Base-by-base conservation (phyloP, 306 rosid species). In the Vicia villosa region DNA sequence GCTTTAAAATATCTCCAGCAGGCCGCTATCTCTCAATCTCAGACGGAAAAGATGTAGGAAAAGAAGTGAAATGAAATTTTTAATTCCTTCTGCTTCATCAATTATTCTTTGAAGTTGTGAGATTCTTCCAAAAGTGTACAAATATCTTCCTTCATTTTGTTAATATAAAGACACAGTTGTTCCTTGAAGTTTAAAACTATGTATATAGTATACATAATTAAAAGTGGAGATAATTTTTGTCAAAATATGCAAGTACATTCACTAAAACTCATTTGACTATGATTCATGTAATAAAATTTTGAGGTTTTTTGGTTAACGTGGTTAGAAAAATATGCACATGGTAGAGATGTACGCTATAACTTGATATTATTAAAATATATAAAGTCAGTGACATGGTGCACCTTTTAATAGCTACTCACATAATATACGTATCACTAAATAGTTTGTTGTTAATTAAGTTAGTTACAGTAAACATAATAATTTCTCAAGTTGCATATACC, bases 1-100 rank as follows among this genome's bases (percentile, higher is more conserved):
- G 13, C 72, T 38, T 51, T 68, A 30, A 51, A 43, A 51, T 68
- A 8, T 68, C 63, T 68, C 3, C 49, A 68, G 9, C 32, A 52
- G 1, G 49, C n/a, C n/a, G n/a, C 49, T 89, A 79, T 77, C 54
- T 78, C 85, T 63, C 64, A 58, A 64, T 69, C 74, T 54, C 63
- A 72, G 2, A 34, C 3, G 46, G 37, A 62, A 17, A 17, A 49
- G 12, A 7, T 8, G 55, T 49, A 16, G 8, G 7, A 6, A 34
- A 1, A 24, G 28, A 22, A 22, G 24, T 32, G 5, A 30, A 32
- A 32, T 34, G 3, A 34, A 76, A 26, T 40, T 38, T 73, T 62
- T 52, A n/a, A 38, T 52, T 16, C 15, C 34, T 67, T 42, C 20
- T 72, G 75, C 74, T 68, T 73, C 75, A 7, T 49, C 59, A n/a